Conservation (phyloP, 441 rosid species). For the Rhodomyrtus psidioides region DNA sequence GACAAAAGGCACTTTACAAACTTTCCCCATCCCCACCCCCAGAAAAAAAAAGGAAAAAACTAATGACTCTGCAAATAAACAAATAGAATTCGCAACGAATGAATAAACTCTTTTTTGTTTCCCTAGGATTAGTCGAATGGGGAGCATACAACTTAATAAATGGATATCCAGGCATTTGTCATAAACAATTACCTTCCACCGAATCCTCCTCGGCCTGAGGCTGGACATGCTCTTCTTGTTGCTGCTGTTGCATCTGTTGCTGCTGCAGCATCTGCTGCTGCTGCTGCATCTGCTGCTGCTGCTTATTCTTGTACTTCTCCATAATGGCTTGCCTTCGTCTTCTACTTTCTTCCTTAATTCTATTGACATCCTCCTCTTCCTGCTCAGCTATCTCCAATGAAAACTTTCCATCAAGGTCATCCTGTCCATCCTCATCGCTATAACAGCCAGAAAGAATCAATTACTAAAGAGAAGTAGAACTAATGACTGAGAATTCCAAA, state of each 20-base stretch:
- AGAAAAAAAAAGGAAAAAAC: background rate
- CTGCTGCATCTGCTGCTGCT: constrained; percentile 21
- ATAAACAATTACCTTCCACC: constrained; percentile 29
- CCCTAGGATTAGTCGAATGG: background rate
- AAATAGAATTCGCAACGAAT: background rate
- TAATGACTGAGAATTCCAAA: background rate
- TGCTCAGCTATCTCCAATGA: constrained; percentile 52
- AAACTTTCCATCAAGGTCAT: constrained; percentile 60
- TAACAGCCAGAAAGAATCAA: background rate
- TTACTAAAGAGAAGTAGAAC: constrained; percentile 3
- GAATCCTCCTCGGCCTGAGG: constrained; percentile 15
- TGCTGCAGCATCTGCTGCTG: constrained; percentile 13
- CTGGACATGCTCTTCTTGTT: constrained; percentile 7
- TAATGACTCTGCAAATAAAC: background rate
- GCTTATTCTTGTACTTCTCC: constrained; percentile 61
- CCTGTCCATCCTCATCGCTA: constrained; percentile 49
- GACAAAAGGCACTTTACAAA: background rate
- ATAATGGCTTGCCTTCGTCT: constrained; percentile 74
- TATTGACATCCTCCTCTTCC: constrained; percentile 83
- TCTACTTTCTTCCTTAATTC: constrained; percentile 92
- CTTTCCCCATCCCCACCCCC: background rate
- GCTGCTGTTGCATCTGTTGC: constrained; percentile 21
- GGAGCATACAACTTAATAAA: background rate
- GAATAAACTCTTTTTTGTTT: background rate
- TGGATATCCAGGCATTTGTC: background rate